These are phyloP conservation scores for Diaporthe amygdali DNA, from an alignment of 2,329 filamentous ascomycete species.

Conservation along the genomic window DNA sequence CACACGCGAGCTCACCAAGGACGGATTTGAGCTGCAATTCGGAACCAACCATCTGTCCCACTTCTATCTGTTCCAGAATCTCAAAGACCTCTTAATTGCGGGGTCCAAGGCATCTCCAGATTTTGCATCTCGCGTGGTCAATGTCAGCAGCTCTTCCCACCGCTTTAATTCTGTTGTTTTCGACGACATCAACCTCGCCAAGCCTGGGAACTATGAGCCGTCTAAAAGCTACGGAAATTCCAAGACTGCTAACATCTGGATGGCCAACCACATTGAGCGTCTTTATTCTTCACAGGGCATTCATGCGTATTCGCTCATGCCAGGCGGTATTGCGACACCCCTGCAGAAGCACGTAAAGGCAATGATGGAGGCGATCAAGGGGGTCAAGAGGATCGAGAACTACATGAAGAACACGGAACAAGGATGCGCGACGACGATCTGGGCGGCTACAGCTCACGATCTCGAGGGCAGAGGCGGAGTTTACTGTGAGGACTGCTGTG, in stretches of 20 bases:
- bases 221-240: constrained; percentile 44
- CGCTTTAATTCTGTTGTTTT: constrained; percentile 36
- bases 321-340: constrained; percentile 45
- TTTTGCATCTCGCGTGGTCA: constrained; percentile 50
- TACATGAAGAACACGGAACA: constrained; percentile 41
- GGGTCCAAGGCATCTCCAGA: constrained; percentile 37
- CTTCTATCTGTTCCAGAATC: constrained; percentile 56
- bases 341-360: constrained; percentile 35
- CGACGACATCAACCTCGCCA: constrained; percentile 46
- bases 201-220: constrained; percentile 37
- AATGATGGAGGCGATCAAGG: constrained; percentile 24
- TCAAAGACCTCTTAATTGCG: constrained; percentile 47
- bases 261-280: constrained; percentile 52
- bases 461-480: constrained; percentile 46
- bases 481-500: constrained; percentile 47
- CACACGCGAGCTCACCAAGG: constrained; percentile 39
- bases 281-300: constrained; percentile 44
- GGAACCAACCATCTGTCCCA: constrained; percentile 57
- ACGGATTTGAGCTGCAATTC: constrained; percentile 56
- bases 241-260: constrained; percentile 53
- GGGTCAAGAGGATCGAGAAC: constrained; percentile 23
- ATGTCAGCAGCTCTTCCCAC: constrained; percentile 48
- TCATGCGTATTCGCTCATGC: constrained; percentile 48
- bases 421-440: constrained; percentile 48
- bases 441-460: constrained; percentile 42